Evolutionary conservation across 495 filamentous ascomycete genomes (phyloP), one percentile per base, ranked within the genome.

Genomic region (Wilcoxina mikolae): DNA sequence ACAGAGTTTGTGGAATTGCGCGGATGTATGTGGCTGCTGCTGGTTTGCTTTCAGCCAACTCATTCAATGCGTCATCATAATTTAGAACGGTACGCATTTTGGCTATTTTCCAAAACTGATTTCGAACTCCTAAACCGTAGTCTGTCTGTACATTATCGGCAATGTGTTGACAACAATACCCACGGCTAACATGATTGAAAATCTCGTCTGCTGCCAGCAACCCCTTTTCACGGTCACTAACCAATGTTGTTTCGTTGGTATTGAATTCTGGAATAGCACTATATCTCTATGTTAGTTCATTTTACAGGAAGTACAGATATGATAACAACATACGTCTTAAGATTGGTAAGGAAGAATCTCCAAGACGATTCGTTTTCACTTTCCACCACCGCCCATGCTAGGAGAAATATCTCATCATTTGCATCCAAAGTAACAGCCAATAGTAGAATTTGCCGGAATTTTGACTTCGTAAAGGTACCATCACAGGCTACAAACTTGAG

Each of bases 301-400:
- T 9, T 45, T 10, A 11, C 46, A 7, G 9, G 7, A 49, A 25
- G 10, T 49, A 28, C 9, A 24, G 46, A 5, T 4, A 26, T 10
- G 24, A 28, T 4, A 28, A 25, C 7, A 15, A 12, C 25, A 25
- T 49, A 49, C 46, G 23, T 2, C 7, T 26, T 54, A 9, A 62
- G 31, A 3, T 56, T 39, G 0, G 22, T 11, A 9, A 60, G 18
- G 22, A 57, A 62, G 33, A 38, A 62, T 2, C 23, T 18, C 60
- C 54, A 61, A 1, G 52, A 59, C n/a, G 4, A 18, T 18, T 48
- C 29, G 49, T 59, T 62, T 47, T 60, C 53, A 18, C 49, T 54
- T 43, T 62, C 43, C 2, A 62, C 57, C 9, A 55, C 22, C 9
- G 60, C 53, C 57, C 60, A 62, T 0, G 48, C 60, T 7, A 62